phyloP scores from a whole-genome alignment of 1,139 yeast species.

The Scheffersomyces quercinus region DNA sequence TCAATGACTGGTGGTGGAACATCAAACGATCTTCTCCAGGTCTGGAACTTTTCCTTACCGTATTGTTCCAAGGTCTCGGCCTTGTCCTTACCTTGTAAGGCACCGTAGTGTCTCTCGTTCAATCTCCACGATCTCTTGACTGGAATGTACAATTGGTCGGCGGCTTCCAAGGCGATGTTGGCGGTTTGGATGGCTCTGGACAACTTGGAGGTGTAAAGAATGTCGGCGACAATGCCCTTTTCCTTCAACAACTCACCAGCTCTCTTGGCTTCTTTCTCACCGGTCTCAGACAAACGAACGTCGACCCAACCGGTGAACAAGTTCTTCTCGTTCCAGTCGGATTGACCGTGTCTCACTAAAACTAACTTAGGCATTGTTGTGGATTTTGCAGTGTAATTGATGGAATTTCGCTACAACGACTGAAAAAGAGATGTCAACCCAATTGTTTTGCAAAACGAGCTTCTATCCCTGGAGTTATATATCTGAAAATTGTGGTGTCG shows the following conservation, averaged over 20 bases:
- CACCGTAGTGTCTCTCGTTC: conserved; percentile 99
- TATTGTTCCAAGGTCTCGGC: conserved; percentile 85
- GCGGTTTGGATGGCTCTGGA: conserved; percentile 98
- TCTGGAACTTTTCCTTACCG: conserved; percentile 93
- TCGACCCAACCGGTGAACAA: conserved; percentile 99
- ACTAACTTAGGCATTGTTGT: conserved; percentile 63
- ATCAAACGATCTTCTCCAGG: conserved; percentile 97
- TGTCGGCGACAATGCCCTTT: conserved; percentile 81
- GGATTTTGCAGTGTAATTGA: neutral
- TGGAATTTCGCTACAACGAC: neutral
- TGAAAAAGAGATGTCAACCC: too few species aligned
- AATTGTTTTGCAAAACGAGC: too few species aligned
- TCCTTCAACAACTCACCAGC: conserved; percentile 94
- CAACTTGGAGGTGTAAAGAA: conserved; percentile 88
- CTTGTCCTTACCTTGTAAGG: conserved; percentile 97
- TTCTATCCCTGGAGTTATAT: too few species aligned
- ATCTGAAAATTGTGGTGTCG: too few species aligned
- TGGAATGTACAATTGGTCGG: conserved; percentile 90
- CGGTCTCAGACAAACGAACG: conserved; percentile 79
- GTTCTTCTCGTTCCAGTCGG: conserved; percentile 98
- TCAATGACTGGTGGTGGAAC: conserved; percentile 93
- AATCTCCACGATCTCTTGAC: conserved; percentile 97
- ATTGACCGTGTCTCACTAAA: conserved; percentile 96
- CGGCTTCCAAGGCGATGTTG: conserved; percentile 85
- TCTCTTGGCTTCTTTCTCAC: conserved; percentile 86